Percentiles rank a stretch among this genome's conserved stretches.
These are phyloP conservation scores for Nemania abortiva DNA, from an alignment of 2,329 filamentous ascomycete species.

Conservation along the genomic window DNA sequence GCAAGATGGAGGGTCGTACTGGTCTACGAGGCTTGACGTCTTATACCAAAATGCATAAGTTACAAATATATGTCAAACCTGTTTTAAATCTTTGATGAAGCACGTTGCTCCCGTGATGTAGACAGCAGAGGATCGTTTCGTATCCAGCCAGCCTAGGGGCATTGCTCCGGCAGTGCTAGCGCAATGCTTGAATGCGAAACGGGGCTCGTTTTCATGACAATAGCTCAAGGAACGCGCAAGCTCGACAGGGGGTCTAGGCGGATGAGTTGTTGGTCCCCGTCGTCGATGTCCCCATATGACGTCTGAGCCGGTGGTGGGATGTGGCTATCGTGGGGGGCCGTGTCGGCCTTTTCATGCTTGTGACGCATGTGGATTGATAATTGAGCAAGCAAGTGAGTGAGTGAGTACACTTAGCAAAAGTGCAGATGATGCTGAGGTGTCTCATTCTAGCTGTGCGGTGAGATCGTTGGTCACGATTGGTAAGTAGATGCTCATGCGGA, in stretches of 20 bases:
- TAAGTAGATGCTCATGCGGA: slow-evolving; percentile 24
- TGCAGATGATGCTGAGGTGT: slow-evolving; percentile 15
- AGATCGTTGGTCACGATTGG: slow-evolving; percentile 22
- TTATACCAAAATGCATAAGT: neutral
- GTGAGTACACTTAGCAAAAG: slow-evolving; percentile 11
- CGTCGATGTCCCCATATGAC: slow-evolving; percentile 27
- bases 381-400: neutral
- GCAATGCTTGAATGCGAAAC: slow-evolving; percentile 25
- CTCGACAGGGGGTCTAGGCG: slow-evolving; percentile 25
- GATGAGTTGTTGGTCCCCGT: slow-evolving; percentile 25
- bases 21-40: slow-evolving; percentile 10
- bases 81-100: slow-evolving; percentile 22
- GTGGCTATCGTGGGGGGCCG: too few relatives aligned
- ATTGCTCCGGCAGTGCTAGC: slow-evolving; percentile 27
- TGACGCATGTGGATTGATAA: too few relatives aligned
- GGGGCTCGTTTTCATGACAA: slow-evolving; percentile 24
- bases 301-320: slow-evolving; percentile 9
- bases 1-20: neutral
- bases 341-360: too few relatives aligned
- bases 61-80: slow-evolving; percentile 13
- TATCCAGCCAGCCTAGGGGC: slow-evolving; percentile 22
- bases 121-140: slow-evolving; percentile 22
- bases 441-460: slow-evolving; percentile 17
- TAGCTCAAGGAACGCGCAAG: slow-evolving; percentile 31
- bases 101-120: slow-evolving; percentile 14